Evolutionary conservation across 169 alveolate genomes (phyloP), one percentile per base, ranked within the genome.

Genomic region (Plasmodium vinckei): DNA sequence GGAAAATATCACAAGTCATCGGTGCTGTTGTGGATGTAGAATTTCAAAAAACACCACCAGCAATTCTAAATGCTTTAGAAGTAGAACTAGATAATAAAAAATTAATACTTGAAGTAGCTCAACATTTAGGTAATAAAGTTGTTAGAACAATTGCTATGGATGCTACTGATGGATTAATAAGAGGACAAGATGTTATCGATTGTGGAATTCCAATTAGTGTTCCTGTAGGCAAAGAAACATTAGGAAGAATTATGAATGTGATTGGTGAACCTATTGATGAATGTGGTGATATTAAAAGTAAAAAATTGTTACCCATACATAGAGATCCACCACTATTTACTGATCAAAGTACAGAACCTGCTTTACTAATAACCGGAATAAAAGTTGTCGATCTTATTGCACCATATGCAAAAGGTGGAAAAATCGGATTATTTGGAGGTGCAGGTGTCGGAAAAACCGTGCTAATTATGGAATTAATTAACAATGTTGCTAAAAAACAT

Each of bases 371-470:
- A 42, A 97, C 99, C 9, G 99, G 99, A 25, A 96, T 97, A 60
- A 97, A 98, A 92, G 99, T 97, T 68, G 98, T 98, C 39, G 99
- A 98, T 87, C 87, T 98, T 33, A 89, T 98, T 91, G 99, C 99
- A 23, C 99, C 99, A 68, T 98, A 97, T 92, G 98, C 99, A 27
- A 97, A 97, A 95, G 99, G 99, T 46, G 99, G 99, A 13, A 98
- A 98, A 95, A 97, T 98, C 68, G 99, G 99, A 68, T 95, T 98
- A 23, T 98, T 98, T 92, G 99, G 99, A 2, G 99, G 99, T 51
- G 99, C 99, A 10, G 99, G 99, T n/a, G 99, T 98, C 65, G 99
- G 99, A 9, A 98, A 98, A 94, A 98, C 99, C 10, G 99, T 98
- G 88, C 93, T 98, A 33, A 98, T 98, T 91, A 97, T 97, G 99